Percentiles rank a stretch among this genome's conserved stretches.
Evolutionary conservation across 176 grass and related monocot genomes (phyloP).

Genomic region (Musa beccarii): DNA sequence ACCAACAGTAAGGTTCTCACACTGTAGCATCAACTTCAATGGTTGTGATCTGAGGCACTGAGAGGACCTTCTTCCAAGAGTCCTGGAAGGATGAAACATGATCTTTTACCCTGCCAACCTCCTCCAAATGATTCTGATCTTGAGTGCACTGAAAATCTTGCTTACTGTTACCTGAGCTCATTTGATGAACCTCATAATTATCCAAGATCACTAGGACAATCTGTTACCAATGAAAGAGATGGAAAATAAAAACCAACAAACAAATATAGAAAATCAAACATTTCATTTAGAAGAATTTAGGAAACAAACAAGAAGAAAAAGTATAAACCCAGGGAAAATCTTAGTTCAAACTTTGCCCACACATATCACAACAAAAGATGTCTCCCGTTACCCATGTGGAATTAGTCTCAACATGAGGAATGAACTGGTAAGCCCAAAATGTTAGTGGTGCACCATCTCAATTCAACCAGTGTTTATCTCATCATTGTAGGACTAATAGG

Average conservation of each 20-base stretch:
- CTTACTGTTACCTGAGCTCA: not conserved
- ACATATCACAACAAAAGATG: not conserved
- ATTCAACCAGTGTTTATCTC: too few relatives aligned
- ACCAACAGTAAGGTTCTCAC: slow-evolving; percentile 32
- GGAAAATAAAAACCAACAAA: not conserved
- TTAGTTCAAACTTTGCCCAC: not conserved
- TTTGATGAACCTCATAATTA: slow-evolving; percentile 49
- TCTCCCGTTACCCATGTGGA: too few relatives aligned
- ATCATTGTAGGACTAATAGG: too few relatives aligned
- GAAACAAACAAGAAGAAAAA: not conserved
- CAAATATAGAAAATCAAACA: not conserved
- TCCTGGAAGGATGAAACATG: slow-evolving; percentile 39
- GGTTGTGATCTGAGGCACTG: slow-evolving; percentile 34
- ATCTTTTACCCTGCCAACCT: slow-evolving; percentile 48
- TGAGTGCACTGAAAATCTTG: not conserved
- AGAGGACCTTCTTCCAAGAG: slow-evolving; percentile 19
- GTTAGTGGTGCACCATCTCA: not conserved
- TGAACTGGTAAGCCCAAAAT: not conserved
- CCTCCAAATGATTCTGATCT: slow-evolving; percentile 34
- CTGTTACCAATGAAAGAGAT: slow-evolving; percentile 26
- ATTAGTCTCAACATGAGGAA: not conserved
- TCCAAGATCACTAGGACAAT: slow-evolving; percentile 55
- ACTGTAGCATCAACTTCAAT: slow-evolving; percentile 46
- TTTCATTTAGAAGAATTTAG: not conserved
- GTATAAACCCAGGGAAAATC: not conserved